Evolutionary conservation across 106 monocot genomes (phyloP).

Genomic region (Acorus calamus): DNA sequence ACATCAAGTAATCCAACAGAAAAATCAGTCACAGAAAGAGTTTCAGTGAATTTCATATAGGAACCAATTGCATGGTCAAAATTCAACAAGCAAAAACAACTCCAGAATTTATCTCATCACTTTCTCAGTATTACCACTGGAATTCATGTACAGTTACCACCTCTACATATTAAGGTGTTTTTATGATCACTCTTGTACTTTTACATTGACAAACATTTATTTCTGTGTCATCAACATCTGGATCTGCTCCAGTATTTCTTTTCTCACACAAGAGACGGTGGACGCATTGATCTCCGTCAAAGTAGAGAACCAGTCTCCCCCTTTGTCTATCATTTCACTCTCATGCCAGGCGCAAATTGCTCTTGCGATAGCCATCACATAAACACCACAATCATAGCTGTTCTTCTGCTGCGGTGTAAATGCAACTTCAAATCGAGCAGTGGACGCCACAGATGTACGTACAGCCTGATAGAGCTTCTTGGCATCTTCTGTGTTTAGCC

Average conservation of each 20-base stretch:
- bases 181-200: too few relatives aligned
- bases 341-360: constrained; percentile 38
- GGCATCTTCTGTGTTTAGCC: constrained; percentile 28
- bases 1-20: too few relatives aligned
- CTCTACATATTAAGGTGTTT: too few relatives aligned
- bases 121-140: too few relatives aligned
- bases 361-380: constrained; percentile 46
- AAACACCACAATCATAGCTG: constrained; percentile 76
- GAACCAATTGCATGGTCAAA: too few relatives aligned
- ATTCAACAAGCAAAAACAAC: too few relatives aligned
- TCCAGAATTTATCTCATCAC: too few relatives aligned
- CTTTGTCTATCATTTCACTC: background rate
- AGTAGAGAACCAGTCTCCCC: constrained; percentile 19
- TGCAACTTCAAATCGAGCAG: constrained; percentile 20
- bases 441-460: background rate
- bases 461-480: constrained; percentile 23
- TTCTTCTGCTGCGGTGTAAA: constrained; percentile 56
- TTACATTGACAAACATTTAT: background rate
- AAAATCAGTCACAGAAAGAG: too few relatives aligned
- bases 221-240: constrained; percentile 19
- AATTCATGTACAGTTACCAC: too few relatives aligned
- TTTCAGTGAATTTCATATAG: too few relatives aligned
- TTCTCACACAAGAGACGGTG: constrained; percentile 21
- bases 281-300: constrained; percentile 20
- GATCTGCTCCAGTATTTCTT: constrained; percentile 21